Conservation (phyloP, 345 rosid species). For the Anastatica hierochuntica region DNA sequence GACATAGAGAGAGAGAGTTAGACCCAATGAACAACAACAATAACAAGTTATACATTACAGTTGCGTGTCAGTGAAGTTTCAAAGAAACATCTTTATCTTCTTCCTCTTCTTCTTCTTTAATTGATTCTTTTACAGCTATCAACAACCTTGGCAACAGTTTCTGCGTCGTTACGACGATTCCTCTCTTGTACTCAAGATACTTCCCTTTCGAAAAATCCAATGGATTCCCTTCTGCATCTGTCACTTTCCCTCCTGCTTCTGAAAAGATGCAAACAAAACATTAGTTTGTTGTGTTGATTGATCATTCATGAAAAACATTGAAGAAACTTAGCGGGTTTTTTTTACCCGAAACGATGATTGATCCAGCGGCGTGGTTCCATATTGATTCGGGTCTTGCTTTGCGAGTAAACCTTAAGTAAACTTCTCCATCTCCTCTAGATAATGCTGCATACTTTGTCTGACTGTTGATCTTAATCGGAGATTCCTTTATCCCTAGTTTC, state of each 20-base stretch:
- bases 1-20: too few species aligned
- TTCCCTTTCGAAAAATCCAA: slow-evolving; percentile 79
- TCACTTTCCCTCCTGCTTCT: slow-evolving; percentile 83
- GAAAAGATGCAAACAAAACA: slow-evolving; percentile 16
- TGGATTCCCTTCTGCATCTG: slow-evolving; percentile 61
- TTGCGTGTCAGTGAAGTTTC: slow-evolving; percentile 28
- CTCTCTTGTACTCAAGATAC: slow-evolving; percentile 53
- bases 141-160: slow-evolving; percentile 70
- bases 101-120: slow-evolving; percentile 24
- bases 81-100: slow-evolving; percentile 2
- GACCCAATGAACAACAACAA: slow-evolving; percentile 8
- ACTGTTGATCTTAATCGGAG: slow-evolving; percentile 87
- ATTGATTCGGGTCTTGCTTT: slow-evolving; percentile 83
- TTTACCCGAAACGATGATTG: slow-evolving; percentile 75
- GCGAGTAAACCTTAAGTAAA: slow-evolving; percentile 75
- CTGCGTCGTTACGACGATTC: slow-evolving; percentile 70
- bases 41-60: slow-evolving; percentile 15
- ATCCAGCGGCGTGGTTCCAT: slow-evolving; percentile 98
- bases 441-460: slow-evolving; percentile 91
- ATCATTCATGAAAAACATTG: slow-evolving; percentile 1
- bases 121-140: slow-evolving; percentile 67
- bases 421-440: slow-evolving; percentile 89
- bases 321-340: too few species aligned
- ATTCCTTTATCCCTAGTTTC: slow-evolving; percentile 90
- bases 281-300: too few species aligned